Evolutionary conservation across 2,329 filamentous ascomycete genomes (phyloP).

Genomic region (Claviceps paspali): DNA sequence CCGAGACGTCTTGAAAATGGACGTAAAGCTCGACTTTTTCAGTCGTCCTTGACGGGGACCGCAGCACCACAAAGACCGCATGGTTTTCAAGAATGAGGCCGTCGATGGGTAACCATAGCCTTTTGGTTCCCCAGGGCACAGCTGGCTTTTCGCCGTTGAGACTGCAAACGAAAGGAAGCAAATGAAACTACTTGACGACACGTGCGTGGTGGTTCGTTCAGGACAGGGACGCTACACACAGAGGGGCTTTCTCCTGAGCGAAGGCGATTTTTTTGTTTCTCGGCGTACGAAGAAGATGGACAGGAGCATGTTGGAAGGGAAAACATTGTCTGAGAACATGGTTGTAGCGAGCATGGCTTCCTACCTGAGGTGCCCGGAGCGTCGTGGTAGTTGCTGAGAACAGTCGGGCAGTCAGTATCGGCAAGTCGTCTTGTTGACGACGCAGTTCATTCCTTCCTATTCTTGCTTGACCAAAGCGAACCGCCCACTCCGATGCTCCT

Average conservation of each 20-base stretch:
- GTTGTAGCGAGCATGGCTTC: not conserved
- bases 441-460: conserved; percentile 1
- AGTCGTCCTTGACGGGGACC: conserved; percentile 6
- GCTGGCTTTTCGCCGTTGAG: not conserved
- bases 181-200: not conserved
- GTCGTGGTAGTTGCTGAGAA: not conserved
- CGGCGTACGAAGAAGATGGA: not conserved
- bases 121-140: not conserved
- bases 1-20: conserved; percentile 6
- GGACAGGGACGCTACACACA: not conserved
- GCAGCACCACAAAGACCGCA: conserved; percentile 13
- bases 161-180: not conserved
- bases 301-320: not conserved
- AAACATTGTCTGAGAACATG: not conserved
- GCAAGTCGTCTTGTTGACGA: not conserved
- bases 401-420: not conserved
- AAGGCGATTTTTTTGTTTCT: not conserved
- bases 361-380: not conserved
- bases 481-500: not conserved
- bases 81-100: conserved; percentile 1
- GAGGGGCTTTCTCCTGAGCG: not conserved
- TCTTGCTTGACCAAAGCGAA: not conserved
- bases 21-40: conserved; percentile 6
- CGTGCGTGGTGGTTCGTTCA: not conserved
- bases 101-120: not conserved